Evolutionary conservation across 805 yeast genomes (phyloP).

Genomic region (Candida pseudoglaebosa): DNA sequence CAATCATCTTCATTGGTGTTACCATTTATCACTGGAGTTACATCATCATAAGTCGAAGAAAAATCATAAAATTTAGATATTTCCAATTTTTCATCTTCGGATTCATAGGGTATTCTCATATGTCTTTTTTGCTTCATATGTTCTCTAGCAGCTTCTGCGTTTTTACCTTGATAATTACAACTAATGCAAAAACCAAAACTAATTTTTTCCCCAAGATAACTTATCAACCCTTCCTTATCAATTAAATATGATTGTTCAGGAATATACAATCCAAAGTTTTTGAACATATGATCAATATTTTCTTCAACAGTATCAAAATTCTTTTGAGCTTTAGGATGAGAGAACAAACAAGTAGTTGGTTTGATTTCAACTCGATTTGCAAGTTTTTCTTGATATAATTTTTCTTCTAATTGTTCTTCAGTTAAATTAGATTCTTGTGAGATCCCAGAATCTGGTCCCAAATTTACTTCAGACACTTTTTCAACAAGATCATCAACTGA

Average conservation of each 20-base stretch:
- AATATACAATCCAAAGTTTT: slow-evolving; percentile 76
- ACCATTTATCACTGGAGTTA: slow-evolving; percentile 6
- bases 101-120: slow-evolving; percentile 84
- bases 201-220: slow-evolving; percentile 73
- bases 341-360: slow-evolving; percentile 48
- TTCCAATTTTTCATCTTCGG: slow-evolving; percentile 69
- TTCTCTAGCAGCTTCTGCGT: slow-evolving; percentile 80
- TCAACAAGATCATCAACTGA: slow-evolving; percentile 13
- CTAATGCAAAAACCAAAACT: slow-evolving; percentile 81
- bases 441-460: slow-evolving; percentile 7
- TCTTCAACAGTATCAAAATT: slow-evolving; percentile 37
- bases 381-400: slow-evolving; percentile 42
- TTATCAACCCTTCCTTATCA: slow-evolving; percentile 69
- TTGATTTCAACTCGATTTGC: slow-evolving; percentile 46
- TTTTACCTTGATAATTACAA: slow-evolving; percentile 82
- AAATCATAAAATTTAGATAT: slow-evolving; percentile 84
- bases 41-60: slow-evolving; percentile 52
- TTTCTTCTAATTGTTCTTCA: slow-evolving; percentile 35
- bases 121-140: slow-evolving; percentile 87
- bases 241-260: slow-evolving; percentile 74
- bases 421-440: slow-evolving; percentile 11
- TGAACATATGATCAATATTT: slow-evolving; percentile 68
- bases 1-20: slow-evolving; percentile 28
- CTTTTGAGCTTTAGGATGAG: slow-evolving; percentile 34
- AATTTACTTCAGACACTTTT: slow-evolving; percentile 11